Conservation (phyloP, 305 asterid species). For the Petunia hybrid region DNA sequence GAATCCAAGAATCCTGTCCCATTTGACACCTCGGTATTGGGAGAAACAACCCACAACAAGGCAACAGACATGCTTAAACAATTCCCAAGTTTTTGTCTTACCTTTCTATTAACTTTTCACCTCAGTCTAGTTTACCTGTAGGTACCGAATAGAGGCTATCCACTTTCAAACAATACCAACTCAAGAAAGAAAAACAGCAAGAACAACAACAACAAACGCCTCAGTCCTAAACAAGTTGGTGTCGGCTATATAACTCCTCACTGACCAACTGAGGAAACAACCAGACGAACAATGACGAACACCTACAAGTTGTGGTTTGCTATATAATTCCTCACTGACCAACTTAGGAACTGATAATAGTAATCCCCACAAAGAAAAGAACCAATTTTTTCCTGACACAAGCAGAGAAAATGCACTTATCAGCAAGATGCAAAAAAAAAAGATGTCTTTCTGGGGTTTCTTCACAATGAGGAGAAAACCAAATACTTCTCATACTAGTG, state of each 20-base stretch:
- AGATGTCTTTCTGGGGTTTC: constrained; percentile 44
- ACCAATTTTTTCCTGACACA: constrained; percentile 30
- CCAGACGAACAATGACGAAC: too few relatives aligned
- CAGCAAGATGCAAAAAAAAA: constrained; percentile 42
- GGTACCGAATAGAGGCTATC: constrained; percentile 38
- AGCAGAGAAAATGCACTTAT: constrained; percentile 39
- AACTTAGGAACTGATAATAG: too few relatives aligned
- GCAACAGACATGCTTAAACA: constrained; percentile 74
- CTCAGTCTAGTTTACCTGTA: constrained; percentile 35
- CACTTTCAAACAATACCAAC: constrained; percentile 40
- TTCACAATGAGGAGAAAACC: constrained; percentile 45
- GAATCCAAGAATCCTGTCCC: constrained; percentile 66
- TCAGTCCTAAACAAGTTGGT: too few relatives aligned
- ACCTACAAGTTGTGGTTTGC: too few relatives aligned
- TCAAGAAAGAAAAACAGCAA: too few relatives aligned
- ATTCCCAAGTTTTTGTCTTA: constrained; percentile 42
- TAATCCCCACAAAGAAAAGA: not conserved
- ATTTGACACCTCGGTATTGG: constrained; percentile 59
- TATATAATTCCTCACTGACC: too few relatives aligned
- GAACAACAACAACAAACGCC: too few relatives aligned
- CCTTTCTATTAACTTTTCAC: constrained; percentile 34
- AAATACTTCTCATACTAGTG: constrained; percentile 36
- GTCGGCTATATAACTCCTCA: too few relatives aligned
- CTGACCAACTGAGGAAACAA: too few relatives aligned
- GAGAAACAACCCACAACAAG: constrained; percentile 74